Evolutionary conservation across 2,329 filamentous ascomycete species (phyloP).

Genomic region (Microdochium trichocladiopsis): DNA sequence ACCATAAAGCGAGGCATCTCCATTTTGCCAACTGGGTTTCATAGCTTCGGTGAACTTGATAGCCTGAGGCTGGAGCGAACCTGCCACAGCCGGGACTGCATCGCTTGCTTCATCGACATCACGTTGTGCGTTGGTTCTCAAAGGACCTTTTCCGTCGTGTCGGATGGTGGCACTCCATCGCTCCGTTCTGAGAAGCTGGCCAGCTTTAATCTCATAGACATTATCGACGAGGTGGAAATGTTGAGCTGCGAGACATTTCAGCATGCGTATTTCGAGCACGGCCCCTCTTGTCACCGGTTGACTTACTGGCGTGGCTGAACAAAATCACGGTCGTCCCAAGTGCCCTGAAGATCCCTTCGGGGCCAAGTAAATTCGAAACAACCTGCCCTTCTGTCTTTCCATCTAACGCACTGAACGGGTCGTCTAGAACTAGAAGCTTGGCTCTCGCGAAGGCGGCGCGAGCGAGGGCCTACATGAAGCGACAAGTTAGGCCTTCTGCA

Average conservation of each 20-base stretch:
- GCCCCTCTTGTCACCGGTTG: no score
- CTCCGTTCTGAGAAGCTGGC: not conserved
- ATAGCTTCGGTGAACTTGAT: no score
- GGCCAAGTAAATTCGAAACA: conserved; percentile 30
- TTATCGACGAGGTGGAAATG: not conserved
- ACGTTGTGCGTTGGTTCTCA: no score
- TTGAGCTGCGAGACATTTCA: no score
- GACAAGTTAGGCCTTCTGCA: no score
- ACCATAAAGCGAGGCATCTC: conserved; percentile 29
- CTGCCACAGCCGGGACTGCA: no score
- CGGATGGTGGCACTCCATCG: no score
- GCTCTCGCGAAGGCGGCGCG: conserved; percentile 35
- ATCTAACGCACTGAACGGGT: conserved; percentile 37
- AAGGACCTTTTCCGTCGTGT: no score
- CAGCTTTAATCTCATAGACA: not conserved
- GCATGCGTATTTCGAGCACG: no score
- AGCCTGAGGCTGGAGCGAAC: no score
- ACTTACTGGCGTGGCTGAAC: not conserved
- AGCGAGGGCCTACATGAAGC: conserved; percentile 27
- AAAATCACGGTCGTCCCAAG: conserved; percentile 24
- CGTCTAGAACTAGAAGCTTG: conserved; percentile 35
- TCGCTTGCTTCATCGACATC: no score
- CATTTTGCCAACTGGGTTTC: conserved; percentile 17
- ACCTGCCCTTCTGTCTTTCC: conserved; percentile 32
- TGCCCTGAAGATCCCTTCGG: conserved; percentile 31